Conservation (phyloP, 2,329 filamentous ascomycete genomes). For the Stemphylium vesicarium region DNA sequence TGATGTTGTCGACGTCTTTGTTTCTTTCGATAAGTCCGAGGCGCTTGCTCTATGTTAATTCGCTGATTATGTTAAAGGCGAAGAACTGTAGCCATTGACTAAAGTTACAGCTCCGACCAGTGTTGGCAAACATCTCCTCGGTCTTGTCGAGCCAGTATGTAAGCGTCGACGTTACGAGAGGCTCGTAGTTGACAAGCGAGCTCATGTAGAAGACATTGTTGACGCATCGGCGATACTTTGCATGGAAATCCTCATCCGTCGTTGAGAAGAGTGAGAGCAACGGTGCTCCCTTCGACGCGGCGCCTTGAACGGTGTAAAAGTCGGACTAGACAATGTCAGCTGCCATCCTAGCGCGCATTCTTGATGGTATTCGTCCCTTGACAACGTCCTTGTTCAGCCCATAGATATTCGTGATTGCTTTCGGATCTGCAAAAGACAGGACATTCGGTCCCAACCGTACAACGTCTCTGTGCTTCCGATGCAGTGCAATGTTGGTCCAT, state of each 20-base stretch:
- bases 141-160: constrained; percentile 69
- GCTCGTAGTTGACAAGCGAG: constrained; percentile 77
- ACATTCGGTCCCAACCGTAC: constrained; percentile 77
- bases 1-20: constrained; percentile 76
- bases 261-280: constrained; percentile 79
- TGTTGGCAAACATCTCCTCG: constrained; percentile 50
- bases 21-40: constrained; percentile 78
- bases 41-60: constrained; percentile 76
- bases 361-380: constrained; percentile 62
- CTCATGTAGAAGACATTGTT: constrained; percentile 81
- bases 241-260: constrained; percentile 75
- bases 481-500: constrained; percentile 70
- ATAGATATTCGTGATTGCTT: constrained; percentile 77
- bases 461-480: constrained; percentile 74
- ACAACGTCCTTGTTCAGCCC: constrained; percentile 80
- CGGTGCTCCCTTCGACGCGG: constrained; percentile 70
- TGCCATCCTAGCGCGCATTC: constrained; percentile 64
- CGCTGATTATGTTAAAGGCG: constrained; percentile 81
- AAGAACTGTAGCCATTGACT: constrained; percentile 79
- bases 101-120: constrained; percentile 64
- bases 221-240: constrained; percentile 75
- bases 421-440: constrained; percentile 71
- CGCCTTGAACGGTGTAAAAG: constrained; percentile 81
- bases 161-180: constrained; percentile 77
- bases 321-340: constrained; percentile 63